Evolutionary conservation across 352 stramenopile species (phyloP), one percentile per base, ranked within the genome.

Genomic region (Phytophthora hibernalis): DNA sequence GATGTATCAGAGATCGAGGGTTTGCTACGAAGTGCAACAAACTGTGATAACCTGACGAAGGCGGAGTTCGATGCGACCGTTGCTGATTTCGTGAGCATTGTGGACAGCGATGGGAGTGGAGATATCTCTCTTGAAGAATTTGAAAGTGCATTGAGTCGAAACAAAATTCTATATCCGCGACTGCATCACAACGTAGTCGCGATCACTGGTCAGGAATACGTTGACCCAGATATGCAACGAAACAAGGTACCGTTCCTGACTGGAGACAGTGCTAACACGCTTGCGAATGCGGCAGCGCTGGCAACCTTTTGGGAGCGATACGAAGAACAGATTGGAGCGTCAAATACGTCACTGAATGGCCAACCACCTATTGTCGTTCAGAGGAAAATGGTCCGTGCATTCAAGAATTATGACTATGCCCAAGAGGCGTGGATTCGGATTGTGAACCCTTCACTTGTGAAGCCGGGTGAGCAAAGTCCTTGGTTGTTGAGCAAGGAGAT

Each of bases 121-220:
- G 89, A 96, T 55, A 85, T 96, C 21, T 95, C 87, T 5, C 57
- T 95, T 24, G 85, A 95, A 21, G 89, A 96, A 49, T 96, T 96
- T 63, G 80, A 92, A 57, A 80, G 53, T 16, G 82, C 86, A 2
- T 61, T 96, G 28, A 87, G 76, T 35, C 70, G 83, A 20, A 76
- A 93, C 59, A 92, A 88, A 59, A 81, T 87, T 20, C 37, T 90
- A 10, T 96, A 95, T 48, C 59, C 80, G 24, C 76, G 82, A 1
- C 60, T 94, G 1, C 89, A 96, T 54, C 68, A 68, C 9, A 70
- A 76, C 5, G 75, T 90, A 3, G 77, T 94, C 22, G 56, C 74
- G 5, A 80, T 96, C 28, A 96, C 85, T 47, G 89, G 84, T 0
- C 74, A 84, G 54, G 89, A 96, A 65, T 95, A 93, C 38, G 79